Percentiles rank a stretch among this genome's conserved stretches.
These are phyloP conservation scores for Kazachstania viticola DNA, from an alignment of 805 yeast species.

Conservation along the genomic window DNA sequence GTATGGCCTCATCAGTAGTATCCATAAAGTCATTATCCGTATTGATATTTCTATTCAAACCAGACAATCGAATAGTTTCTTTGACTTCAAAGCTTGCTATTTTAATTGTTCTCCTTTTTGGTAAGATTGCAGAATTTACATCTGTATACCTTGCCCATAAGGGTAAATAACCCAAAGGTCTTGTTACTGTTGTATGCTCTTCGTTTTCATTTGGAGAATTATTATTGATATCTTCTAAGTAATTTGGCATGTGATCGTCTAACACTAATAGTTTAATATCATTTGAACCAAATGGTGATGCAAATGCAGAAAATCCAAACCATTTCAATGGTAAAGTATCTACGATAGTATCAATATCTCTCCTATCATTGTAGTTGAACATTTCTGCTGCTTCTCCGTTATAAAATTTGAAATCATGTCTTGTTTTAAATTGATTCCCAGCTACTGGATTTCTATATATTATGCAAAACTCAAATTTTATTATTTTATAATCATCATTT, in stretches of 20 bases:
- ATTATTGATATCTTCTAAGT: constrained; percentile 13
- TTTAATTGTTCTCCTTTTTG: constrained; percentile 17
- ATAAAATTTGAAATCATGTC: constrained; percentile 25
- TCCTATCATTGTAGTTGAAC: constrained; percentile 22
- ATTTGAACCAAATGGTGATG: constrained; percentile 27
- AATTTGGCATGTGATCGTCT: constrained; percentile 26
- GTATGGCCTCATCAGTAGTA: too few species aligned
- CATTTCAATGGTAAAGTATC: constrained; percentile 28
- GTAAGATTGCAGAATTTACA: constrained; percentile 15
- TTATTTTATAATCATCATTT: background rate
- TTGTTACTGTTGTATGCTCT: constrained; percentile 3
- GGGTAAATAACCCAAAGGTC: constrained; percentile 18
- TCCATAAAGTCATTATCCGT: too few species aligned
- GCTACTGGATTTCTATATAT: constrained; percentile 12
- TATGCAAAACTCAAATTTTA: constrained; percentile 26
- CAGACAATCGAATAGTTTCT: constrained; percentile 5
- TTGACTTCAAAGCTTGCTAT: constrained; percentile 17
- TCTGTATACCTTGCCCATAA: constrained; percentile 24
- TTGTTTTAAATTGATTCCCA: constrained; percentile 5
- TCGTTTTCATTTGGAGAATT: background rate
- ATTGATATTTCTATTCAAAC: too few species aligned
- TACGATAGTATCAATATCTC: constrained; percentile 25
- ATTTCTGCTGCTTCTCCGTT: constrained; percentile 14
- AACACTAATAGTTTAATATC: constrained; percentile 26
- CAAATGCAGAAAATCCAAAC: constrained; percentile 30